Evolutionary conservation across 495 filamentous ascomycete genomes (phyloP).

Genomic region (Chaetomium fimeti): DNA sequence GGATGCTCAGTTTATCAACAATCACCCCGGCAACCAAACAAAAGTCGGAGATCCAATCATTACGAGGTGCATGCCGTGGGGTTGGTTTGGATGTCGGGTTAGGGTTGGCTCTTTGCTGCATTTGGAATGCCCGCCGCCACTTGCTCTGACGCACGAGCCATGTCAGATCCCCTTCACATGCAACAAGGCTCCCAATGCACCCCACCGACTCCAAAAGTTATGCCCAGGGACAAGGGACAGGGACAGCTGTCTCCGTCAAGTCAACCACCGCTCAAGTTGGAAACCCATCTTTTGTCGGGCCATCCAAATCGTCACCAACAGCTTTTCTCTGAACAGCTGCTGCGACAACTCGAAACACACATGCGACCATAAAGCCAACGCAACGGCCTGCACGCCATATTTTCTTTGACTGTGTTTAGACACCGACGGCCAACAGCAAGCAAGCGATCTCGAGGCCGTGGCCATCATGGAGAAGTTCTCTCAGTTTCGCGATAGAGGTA

Average conservation of each 20-base stretch:
- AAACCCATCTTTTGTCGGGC: too few relatives aligned
- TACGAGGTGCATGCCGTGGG: constrained; percentile 3
- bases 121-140: too few relatives aligned
- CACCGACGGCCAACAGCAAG: neutral
- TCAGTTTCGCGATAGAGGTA: constrained; percentile 92
- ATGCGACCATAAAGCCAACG: neutral
- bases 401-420: neutral
- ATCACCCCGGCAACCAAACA: constrained; percentile 35
- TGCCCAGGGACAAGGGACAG: too few relatives aligned
- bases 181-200: neutral
- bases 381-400: neutral
- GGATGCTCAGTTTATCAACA: constrained; percentile 24
- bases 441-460: neutral
- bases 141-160: neutral
- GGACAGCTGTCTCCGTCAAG: neutral
- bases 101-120: neutral
- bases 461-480: constrained; percentile 90
- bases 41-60: constrained; percentile 18
- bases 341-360: neutral
- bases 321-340: neutral
- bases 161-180: constrained; percentile 17
- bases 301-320: too few relatives aligned
- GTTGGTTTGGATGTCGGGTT: neutral
- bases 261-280: too few relatives aligned
- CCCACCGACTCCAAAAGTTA: too few relatives aligned